Evolutionary conservation across 768 basidiomycete genomes (phyloP).

Genomic region (Coprinopsis strossmayeri): DNA sequence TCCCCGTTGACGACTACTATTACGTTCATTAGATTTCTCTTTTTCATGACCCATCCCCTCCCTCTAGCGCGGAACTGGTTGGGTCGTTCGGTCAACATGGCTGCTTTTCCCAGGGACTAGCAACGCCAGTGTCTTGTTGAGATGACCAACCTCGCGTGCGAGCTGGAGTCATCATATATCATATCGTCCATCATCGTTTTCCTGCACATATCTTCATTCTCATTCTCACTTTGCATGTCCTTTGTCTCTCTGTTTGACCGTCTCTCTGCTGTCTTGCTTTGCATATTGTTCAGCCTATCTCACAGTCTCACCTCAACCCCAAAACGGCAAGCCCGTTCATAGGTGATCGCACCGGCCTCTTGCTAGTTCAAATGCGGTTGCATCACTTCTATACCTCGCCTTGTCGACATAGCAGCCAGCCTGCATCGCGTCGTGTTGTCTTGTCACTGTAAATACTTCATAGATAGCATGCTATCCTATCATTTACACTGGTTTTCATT

Average conservation of each 20-base stretch:
- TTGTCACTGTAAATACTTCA: no score
- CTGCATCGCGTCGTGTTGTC: no score
- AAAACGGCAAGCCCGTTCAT: not conserved
- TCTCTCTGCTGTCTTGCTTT: constrained; percentile 4
- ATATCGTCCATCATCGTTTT: not conserved
- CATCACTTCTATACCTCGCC: not conserved
- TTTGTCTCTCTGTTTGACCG: not conserved
- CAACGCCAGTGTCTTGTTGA: not conserved
- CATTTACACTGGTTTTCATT: no score
- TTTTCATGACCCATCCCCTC: not conserved
- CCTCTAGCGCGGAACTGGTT: not conserved
- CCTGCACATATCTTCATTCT: not conserved
- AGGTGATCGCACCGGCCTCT: not conserved
- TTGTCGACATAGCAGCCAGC: no score
- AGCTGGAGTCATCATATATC: not conserved
- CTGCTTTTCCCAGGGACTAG: not conserved
- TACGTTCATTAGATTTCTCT: not conserved
- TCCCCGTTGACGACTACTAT: not conserved
- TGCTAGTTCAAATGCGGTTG: not conserved
- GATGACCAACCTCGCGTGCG: not conserved
- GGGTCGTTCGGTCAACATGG: no score
- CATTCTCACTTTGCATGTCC: not conserved
- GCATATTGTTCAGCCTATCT: not conserved
- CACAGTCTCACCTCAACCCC: no score
- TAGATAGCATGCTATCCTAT: no score